These are phyloP conservation scores for Anisodus tanguticus DNA, from an alignment of 257 asterid species.

Conservation along the genomic window DNA sequence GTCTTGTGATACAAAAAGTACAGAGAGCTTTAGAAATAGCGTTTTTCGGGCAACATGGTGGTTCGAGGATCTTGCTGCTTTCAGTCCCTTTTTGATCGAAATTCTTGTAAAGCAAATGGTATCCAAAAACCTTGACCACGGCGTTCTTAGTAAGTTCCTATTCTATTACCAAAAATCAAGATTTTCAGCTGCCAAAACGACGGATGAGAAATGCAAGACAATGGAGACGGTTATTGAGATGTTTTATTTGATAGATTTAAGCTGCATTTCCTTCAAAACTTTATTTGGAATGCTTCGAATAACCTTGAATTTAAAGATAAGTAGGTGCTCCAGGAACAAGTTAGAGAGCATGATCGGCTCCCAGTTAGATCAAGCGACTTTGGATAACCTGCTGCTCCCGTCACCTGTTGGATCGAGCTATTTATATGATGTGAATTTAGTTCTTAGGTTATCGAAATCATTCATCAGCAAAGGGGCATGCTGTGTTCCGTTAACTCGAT, in stretches of 20 bases:
- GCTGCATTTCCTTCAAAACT: conserved; percentile 60
- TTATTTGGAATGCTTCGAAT: conserved; percentile 66
- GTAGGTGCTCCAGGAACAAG: conserved; percentile 48
- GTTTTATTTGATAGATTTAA: conserved; percentile 61
- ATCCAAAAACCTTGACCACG: conserved; percentile 56
- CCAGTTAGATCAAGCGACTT: conserved; percentile 61
- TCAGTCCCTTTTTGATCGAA: conserved; percentile 40
- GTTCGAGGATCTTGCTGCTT: conserved; percentile 70
- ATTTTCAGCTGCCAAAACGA: conserved; percentile 37
- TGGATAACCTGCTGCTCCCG: conserved; percentile 74
- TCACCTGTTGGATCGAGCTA: conserved; percentile 56
- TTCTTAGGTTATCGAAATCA: conserved; percentile 61
- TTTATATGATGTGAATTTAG: conserved; percentile 72
- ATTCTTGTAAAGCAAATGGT: conserved; percentile 54
- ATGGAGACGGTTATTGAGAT: conserved; percentile 58
- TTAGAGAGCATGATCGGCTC: conserved; percentile 77
- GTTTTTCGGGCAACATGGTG: conserved; percentile 68
- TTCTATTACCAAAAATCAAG: conserved; percentile 73
- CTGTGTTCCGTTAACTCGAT: conserved; percentile 63
- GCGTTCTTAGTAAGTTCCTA: conserved; percentile 61
- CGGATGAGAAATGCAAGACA: conserved; percentile 48
- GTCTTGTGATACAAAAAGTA: conserved; percentile 76
- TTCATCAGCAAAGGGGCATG: conserved; percentile 66
- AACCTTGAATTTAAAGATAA: conserved; percentile 45
- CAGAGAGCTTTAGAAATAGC: conserved; percentile 69